Base-by-base conservation (phyloP, 177 flowering plant species). In the Vitis hybrid region DNA sequence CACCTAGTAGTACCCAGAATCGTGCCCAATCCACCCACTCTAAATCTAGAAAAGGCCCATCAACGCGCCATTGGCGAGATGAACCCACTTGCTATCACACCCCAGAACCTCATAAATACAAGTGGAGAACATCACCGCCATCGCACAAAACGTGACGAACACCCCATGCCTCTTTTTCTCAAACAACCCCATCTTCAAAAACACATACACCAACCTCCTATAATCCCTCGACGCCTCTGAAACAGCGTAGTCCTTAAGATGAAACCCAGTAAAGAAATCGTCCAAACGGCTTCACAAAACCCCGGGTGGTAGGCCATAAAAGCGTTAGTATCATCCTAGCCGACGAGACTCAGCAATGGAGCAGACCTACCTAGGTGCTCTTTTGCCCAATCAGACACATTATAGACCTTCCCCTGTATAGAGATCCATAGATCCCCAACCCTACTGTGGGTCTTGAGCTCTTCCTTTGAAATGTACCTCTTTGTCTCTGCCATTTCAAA, bases 11-110 rank as follows among this genome's bases (percentile, higher is more conserved):
- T 85, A 84, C 30, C 84, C 84, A 1, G 86, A 83, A 72, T 85
- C 88, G 57, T 83, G 87, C 0, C 85, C 87, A 32, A 82, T 41
- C 78, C 81, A 84, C 9, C 84, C 86, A 62, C 83, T 79, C 73
- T 81, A 84, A 72, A 83, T 80, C 86, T 85, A 83, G 1, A 81
- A 18, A 21, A 79, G 51, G 9, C 86, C 86, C 79, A 84, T 70
- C 20, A 84, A 54, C 0, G 46, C 75, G 20, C 76, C 87, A 64
- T 65, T 71, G 11, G 8, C 9, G 18, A 84, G 46, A 67, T 82
- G 85, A 13, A 73, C 68, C 79, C 67, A 74, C 0, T 27, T 15
- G 35, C 68, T 76, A 0, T 81, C 66, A 55, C 66, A 70, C 11
- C 50, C 65, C 15, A 83, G 11, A 55, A 83, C 80, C 9, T 83